Percentiles rank a stretch among this genome's conserved stretches.
phyloP scores from a whole-genome alignment of 2,329 filamentous ascomycete genomes.

The Aspergillus neoniger region DNA sequence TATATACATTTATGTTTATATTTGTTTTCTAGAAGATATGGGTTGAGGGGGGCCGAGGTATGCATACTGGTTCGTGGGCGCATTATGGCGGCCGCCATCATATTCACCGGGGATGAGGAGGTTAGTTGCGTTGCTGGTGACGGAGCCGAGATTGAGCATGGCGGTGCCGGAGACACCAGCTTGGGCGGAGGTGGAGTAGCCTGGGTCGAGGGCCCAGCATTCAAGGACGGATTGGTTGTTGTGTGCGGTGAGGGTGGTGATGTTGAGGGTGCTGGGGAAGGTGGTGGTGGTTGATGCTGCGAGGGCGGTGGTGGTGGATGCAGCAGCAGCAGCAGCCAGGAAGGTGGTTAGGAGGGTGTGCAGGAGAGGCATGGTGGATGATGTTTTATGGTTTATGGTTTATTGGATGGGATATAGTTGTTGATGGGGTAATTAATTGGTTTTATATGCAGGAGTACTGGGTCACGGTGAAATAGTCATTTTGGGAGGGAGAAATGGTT shows the following conservation, averaged over 20 bases:
- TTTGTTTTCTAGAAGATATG: too few species aligned
- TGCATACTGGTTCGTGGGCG: slow-evolving; percentile 46
- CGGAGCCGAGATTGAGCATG: slow-evolving; percentile 35
- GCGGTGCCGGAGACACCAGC: slow-evolving; percentile 37
- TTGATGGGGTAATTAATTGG: neutral
- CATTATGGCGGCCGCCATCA: slow-evolving; percentile 46
- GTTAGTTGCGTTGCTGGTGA: slow-evolving; percentile 38
- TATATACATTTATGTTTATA: too few species aligned
- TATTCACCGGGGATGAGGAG: slow-evolving; percentile 40
- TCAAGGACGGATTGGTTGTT: slow-evolving; percentile 46
- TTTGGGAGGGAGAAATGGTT: neutral
- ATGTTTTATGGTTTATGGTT: neutral
- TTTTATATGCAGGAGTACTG: too few species aligned
- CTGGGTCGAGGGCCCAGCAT: slow-evolving; percentile 49
- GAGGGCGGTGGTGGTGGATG: slow-evolving; percentile 14
- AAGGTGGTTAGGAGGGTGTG: slow-evolving; percentile 16
- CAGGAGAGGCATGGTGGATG: slow-evolving; percentile 17
- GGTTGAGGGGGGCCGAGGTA: neutral
- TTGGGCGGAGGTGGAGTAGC: slow-evolving; percentile 36
- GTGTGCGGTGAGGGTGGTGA: slow-evolving; percentile 44
- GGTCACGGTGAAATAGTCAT: too few species aligned
- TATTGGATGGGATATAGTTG: neutral
- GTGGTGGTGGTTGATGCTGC: neutral
- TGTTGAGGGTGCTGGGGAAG: slow-evolving; percentile 37
- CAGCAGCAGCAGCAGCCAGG: neutral